Evolutionary conservation across 1,284 basidiomycete species (phyloP).

Genomic region (Ceratobasidium sp.): DNA sequence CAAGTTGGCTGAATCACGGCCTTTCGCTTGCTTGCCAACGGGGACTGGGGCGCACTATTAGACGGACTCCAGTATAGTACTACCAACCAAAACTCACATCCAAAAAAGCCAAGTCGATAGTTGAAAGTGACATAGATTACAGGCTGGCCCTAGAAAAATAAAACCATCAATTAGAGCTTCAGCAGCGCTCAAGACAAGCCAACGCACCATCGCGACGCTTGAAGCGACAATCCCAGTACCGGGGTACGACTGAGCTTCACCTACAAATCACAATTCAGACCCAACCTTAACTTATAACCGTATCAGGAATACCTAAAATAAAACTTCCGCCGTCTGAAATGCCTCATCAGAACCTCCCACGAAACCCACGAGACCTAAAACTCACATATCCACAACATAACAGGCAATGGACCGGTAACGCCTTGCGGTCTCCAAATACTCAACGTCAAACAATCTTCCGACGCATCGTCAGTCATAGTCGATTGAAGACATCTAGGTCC

Average conservation of each 20-base stretch:
- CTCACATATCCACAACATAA: constrained; percentile 44
- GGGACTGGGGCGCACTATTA: neutral
- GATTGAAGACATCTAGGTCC: constrained; percentile 5
- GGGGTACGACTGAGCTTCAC: constrained; percentile 21
- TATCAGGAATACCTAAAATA: constrained; percentile 14
- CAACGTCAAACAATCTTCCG: constrained; percentile 41
- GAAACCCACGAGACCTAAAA: neutral
- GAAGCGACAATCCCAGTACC: constrained; percentile 13
- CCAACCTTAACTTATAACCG: neutral
- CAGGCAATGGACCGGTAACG: constrained; percentile 11
- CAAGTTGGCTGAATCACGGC: neutral
- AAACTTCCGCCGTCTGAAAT: constrained; percentile 24
- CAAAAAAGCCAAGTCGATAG: constrained; percentile 16
- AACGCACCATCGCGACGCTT: constrained; percentile 16
- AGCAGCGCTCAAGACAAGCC: neutral
- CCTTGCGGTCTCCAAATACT: constrained; percentile 36
- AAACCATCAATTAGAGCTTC: too few relatives aligned
- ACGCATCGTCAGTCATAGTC: neutral
- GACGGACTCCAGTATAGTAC: neutral
- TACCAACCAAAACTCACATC: neutral
- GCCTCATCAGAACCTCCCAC: neutral
- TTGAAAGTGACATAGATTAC: constrained; percentile 15
- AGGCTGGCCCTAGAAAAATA: neutral
- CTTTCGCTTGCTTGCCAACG: neutral
- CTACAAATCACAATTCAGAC: neutral